These are phyloP conservation scores for Cicer yamashitae DNA, from an alignment of 306 rosid species.

Conservation along the genomic window DNA sequence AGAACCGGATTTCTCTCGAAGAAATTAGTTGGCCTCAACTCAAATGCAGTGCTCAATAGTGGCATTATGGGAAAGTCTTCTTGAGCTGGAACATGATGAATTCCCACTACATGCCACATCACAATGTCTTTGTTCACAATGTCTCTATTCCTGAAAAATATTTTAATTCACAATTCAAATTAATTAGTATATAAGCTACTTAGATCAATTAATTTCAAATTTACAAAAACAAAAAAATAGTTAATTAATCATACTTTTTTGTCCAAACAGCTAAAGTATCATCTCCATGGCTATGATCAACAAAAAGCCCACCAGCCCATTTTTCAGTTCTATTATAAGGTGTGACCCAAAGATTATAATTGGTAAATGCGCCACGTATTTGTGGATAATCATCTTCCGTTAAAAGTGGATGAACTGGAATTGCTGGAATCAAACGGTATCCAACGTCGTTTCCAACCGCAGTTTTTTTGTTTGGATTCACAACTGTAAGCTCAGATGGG, in stretches of 20 bases:
- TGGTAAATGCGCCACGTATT: slow-evolving; percentile 61
- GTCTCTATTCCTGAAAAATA: slow-evolving; percentile 50
- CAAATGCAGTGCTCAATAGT: slow-evolving; percentile 57
- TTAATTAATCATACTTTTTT: slow-evolving; percentile 25
- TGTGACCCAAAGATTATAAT: slow-evolving; percentile 62
- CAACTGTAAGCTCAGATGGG: slow-evolving; percentile 53
- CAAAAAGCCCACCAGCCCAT: slow-evolving; percentile 63
- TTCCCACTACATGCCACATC: slow-evolving; percentile 67
- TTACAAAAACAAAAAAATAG: not conserved
- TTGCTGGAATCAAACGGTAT: slow-evolving; percentile 59
- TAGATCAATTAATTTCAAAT: not conserved
- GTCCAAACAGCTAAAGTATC: slow-evolving; percentile 65
- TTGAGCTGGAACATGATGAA: slow-evolving; percentile 73
- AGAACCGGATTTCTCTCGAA: slow-evolving; percentile 71
- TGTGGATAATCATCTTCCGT: slow-evolving; percentile 61
- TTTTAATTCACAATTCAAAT: not conserved
- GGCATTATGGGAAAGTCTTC: slow-evolving; percentile 77
- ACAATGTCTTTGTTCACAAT: slow-evolving; percentile 56
- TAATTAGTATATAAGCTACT: not conserved
- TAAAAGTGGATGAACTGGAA: slow-evolving; percentile 49
- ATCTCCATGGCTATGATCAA: slow-evolving; percentile 65
- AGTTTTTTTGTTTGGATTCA: slow-evolving; percentile 63
- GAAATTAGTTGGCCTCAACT: slow-evolving; percentile 74
- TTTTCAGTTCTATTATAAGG: slow-evolving; percentile 63
- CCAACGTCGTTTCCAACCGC: slow-evolving; percentile 55